Evolutionary conservation across 345 rosid genomes (phyloP), one percentile per base, ranked within the genome.

Genomic region (Citrus unshiu): DNA sequence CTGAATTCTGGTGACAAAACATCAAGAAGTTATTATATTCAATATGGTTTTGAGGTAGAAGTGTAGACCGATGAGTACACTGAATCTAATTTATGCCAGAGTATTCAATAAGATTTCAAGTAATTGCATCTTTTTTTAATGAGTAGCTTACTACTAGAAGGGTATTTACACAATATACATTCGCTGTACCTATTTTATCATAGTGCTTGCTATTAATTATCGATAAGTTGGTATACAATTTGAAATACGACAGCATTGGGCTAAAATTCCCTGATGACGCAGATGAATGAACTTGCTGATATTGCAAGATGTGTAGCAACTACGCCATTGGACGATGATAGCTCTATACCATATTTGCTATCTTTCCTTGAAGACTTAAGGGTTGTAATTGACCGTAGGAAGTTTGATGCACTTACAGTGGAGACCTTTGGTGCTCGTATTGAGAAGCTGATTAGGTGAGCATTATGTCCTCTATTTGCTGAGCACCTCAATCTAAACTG

Each of bases 241-340:
- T 77, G 72, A 62, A 57, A 49, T 63, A 24, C 24, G 56, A 59
- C 43, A 24, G 27, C 63, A 57, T 73, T 61, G 40, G 56, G 34
- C 78, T 78, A 34, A 80, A 80, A 73, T 77, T 85, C 68, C 10
- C 49, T 51, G 13, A 37, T 83, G 65, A 72, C 72, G 89, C 94
- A 97, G 99, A 92, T 97, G 91, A 90, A 75, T 87, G 99, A 97
- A 81, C 98, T 97, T 86, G 98, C 94, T 58, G 98, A 97, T 87
- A 92, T 97, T 81, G 98, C 99, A 78, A 93, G 89, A 88, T 92
- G 96, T 88, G 97, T 88, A 49, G 98, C 95, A 82, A 92, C 82
- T 85, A 88, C 89, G 16, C 94, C 93, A 69, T 83, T 89, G 81
- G 93, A 90, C 60, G 97, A 97, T 87, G 98, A 93, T 65, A 87